A percentile compares a stretch with the other conserved stretches of the same genome.
Conservation (phyloP, 2,329 filamentous ascomycete genomes). For the Ophiognomonia clavigignenti-juglandacearum region DNA sequence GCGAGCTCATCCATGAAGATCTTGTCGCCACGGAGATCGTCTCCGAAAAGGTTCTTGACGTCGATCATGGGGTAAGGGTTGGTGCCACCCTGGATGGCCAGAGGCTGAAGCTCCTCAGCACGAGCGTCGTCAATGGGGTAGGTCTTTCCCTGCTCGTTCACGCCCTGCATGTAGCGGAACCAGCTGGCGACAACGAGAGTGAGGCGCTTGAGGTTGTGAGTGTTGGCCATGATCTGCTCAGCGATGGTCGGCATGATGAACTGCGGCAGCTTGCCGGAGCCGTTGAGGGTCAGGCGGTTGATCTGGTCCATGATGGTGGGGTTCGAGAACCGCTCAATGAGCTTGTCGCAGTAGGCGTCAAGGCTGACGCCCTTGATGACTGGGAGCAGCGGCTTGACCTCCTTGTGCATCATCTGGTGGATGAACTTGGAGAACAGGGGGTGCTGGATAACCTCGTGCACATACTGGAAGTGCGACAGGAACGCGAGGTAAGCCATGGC, state of each 20-base stretch:
- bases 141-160: slow-evolving; percentile 40
- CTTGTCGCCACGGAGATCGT: slow-evolving; percentile 43
- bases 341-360: slow-evolving; percentile 46
- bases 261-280: slow-evolving; percentile 49
- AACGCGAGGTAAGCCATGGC: slow-evolving; percentile 47
- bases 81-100: slow-evolving; percentile 37
- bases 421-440: slow-evolving; percentile 41
- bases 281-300: slow-evolving; percentile 45
- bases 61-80: slow-evolving; percentile 38
- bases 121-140: slow-evolving; percentile 43
- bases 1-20: slow-evolving; percentile 42
- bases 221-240: slow-evolving; percentile 35
- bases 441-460: slow-evolving; percentile 49
- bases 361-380: slow-evolving; percentile 45
- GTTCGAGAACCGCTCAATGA: slow-evolving; percentile 52
- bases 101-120: slow-evolving; percentile 40
- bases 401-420: slow-evolving; percentile 50
- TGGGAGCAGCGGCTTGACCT: slow-evolving; percentile 48
- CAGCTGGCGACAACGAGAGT: slow-evolving; percentile 44
- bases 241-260: slow-evolving; percentile 45
- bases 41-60: slow-evolving; percentile 44
- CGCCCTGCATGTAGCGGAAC: slow-evolving; percentile 47
- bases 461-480: slow-evolving; percentile 48
- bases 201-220: slow-evolving; percentile 40
- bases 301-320: slow-evolving; percentile 52